Percentiles rank a stretch among this genome's conserved stretches.
Conservation (phyloP, 257 asterid species). For the Solanum infundibuliforme region DNA sequence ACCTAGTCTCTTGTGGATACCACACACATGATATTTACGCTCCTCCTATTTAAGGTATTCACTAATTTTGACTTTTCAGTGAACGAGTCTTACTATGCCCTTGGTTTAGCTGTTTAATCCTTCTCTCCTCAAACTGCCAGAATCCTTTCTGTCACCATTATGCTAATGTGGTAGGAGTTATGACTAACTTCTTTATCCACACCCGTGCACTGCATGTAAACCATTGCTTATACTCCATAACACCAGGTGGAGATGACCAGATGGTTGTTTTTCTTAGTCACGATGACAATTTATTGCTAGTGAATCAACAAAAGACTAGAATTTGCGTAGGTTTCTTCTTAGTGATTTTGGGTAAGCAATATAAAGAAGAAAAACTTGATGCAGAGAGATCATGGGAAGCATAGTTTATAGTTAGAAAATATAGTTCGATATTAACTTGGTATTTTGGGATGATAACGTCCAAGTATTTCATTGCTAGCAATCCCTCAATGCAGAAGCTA, state of each 20-base stretch:
- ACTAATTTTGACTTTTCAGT: no score
- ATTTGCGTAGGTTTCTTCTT: not conserved
- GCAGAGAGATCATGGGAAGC: not conserved
- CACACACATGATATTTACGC: no score
- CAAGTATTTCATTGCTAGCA: not conserved
- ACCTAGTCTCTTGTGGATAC: not conserved
- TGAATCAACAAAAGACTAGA: not conserved
- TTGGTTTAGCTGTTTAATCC: no score
- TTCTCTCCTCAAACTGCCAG: no score
- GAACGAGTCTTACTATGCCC: no score
- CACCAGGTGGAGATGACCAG: not conserved
- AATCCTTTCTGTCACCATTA: no score
- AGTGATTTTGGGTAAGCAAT: not conserved
- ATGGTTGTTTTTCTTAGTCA: not conserved
- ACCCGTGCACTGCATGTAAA: not conserved
- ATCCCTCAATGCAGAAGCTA: not conserved
- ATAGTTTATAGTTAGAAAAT: not conserved
- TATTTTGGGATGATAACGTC: not conserved
- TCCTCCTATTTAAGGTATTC: not conserved
- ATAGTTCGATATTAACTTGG: not conserved
- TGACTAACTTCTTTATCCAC: not conserved
- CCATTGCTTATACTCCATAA: not conserved
- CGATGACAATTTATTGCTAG: not conserved
- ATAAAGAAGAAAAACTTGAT: not conserved
- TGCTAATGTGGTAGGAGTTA: not conserved